These are phyloP conservation scores for Aspergillus sp. DNA, from an alignment of 2,329 filamentous ascomycete genomes.

Conservation along the genomic window DNA sequence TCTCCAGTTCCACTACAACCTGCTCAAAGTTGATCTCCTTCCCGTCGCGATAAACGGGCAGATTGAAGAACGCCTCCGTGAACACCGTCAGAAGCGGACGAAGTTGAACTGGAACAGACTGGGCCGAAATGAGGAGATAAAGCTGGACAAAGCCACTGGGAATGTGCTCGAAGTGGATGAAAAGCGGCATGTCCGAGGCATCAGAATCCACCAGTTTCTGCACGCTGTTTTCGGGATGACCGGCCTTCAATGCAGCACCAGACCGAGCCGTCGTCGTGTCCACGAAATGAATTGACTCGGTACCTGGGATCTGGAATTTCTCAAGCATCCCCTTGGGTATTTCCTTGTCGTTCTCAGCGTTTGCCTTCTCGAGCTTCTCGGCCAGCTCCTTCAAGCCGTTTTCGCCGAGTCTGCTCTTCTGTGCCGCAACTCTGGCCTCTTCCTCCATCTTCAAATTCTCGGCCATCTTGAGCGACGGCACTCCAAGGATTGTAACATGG, in stretches of 20 bases:
- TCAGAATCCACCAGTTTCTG: constrained; percentile 69
- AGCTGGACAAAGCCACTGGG: constrained; percentile 87
- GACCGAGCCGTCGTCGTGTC: constrained; percentile 75
- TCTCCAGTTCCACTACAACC: constrained; percentile 81
- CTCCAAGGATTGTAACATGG: constrained; percentile 80
- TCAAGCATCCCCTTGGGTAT: constrained; percentile 78
- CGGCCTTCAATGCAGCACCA: constrained; percentile 64
- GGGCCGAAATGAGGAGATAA: constrained; percentile 69
- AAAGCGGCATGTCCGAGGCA: constrained; percentile 58
- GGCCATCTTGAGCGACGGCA: constrained; percentile 70
- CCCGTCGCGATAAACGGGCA: constrained; percentile 69
- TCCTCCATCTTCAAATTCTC: constrained; percentile 75
- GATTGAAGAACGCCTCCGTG: constrained; percentile 87
- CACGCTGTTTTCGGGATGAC: constrained; percentile 56
- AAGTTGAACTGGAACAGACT: constrained; percentile 65
- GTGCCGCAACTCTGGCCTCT: constrained; percentile 64
- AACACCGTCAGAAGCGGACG: constrained; percentile 80
- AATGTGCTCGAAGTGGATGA: constrained; percentile 95
- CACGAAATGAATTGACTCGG: constrained; percentile 92
- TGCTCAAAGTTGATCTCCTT: constrained; percentile 78
- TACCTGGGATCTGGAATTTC: constrained; percentile 69
- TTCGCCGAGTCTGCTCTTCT: constrained; percentile 70
- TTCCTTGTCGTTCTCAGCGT: constrained; percentile 76
- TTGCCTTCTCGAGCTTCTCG: constrained; percentile 69
- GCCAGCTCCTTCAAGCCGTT: constrained; percentile 68